Conservation (phyloP, 208 protist genomes). For the Endotrypanum monterogeii region DNA sequence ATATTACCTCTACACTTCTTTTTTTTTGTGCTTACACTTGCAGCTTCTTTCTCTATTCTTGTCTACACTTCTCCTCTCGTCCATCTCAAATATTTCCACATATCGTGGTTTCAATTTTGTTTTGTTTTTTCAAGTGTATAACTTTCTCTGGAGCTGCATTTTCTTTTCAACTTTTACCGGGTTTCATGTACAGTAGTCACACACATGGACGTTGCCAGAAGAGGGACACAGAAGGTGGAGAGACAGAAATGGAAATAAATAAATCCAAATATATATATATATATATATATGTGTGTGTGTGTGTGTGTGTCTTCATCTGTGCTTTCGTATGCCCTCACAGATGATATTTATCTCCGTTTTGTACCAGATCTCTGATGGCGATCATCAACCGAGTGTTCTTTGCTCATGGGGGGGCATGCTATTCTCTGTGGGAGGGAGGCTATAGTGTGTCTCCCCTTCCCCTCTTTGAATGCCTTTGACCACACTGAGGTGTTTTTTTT, state of each 20-base stretch:
- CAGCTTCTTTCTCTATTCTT: too few species aligned
- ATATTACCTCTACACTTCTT: too few species aligned
- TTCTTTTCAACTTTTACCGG: neutral
- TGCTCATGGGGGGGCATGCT: neutral
- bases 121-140: too few species aligned
- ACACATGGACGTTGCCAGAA: neutral
- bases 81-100: neutral
- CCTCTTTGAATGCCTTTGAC: neutral
- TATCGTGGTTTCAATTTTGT: neutral
- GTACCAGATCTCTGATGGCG: neutral
- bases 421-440: neutral
- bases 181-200: neutral
- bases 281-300: neutral
- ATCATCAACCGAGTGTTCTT: neutral
- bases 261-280: neutral
- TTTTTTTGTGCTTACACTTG: neutral
- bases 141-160: neutral
- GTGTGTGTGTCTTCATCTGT: neutral
- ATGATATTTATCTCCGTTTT: neutral
- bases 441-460: neutral
- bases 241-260: neutral
- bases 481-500: neutral
- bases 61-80: neutral
- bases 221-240: neutral
- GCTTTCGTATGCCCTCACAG: neutral